phyloP scores from a whole-genome alignment of 2,329 filamentous ascomycete genomes.

The Aspergillus ochraceus region DNA sequence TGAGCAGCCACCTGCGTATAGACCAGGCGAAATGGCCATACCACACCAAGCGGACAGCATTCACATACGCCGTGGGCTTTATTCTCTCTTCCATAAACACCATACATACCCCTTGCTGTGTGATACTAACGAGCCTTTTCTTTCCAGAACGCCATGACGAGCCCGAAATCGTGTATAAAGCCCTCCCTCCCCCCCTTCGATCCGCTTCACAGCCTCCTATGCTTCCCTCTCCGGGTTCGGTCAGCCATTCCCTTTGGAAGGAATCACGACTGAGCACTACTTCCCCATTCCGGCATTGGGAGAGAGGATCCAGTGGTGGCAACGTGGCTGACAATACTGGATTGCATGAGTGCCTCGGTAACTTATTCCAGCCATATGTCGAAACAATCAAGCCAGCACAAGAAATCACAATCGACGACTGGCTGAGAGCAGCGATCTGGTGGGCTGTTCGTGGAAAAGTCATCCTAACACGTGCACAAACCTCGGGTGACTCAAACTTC shows the following conservation, averaged over 20 bases:
- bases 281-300: not conserved
- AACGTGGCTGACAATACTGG: not conserved
- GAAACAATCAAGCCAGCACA: not conserved
- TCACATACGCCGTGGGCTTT: not conserved
- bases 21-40: not conserved
- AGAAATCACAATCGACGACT: not conserved
- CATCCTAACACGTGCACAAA: not conserved
- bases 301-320: not conserved
- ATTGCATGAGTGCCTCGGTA: not conserved
- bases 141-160: not conserved
- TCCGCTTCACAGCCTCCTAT: not conserved
- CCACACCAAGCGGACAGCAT: not conserved
- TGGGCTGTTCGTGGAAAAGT: not conserved
- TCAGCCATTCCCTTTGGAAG: not conserved
- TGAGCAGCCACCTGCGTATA: not conserved
- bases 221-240: not conserved
- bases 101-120: too few species aligned
- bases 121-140: not conserved
- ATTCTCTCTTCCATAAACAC: not conserved
- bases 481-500: not conserved
- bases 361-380: not conserved
- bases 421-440: not conserved
- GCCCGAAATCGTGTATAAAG: not conserved
- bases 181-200: not conserved
- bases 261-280: not conserved